Conservation (phyloP, 2,329 filamentous ascomycete genomes). For the Esteya vermicola region DNA sequence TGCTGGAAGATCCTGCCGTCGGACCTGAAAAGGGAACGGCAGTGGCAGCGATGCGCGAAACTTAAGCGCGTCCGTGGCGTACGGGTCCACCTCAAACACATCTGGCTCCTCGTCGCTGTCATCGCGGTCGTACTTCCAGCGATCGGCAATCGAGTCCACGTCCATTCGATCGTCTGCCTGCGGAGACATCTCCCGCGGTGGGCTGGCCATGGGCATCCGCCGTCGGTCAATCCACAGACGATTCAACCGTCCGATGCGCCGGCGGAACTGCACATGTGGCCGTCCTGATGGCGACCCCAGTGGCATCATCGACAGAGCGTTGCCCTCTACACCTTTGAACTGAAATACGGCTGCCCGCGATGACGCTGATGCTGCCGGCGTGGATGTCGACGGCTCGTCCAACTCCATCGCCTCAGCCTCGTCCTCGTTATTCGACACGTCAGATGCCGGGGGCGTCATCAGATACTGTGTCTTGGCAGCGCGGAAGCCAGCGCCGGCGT, state of each 20-base stretch:
- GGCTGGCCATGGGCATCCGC: slow-evolving; percentile 45
- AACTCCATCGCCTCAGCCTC: slow-evolving; percentile 33
- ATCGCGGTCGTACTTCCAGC: slow-evolving; percentile 80
- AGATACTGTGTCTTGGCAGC: slow-evolving; percentile 58
- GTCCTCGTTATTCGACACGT: slow-evolving; percentile 30
- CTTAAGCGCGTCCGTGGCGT: slow-evolving; percentile 42
- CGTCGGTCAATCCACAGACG: slow-evolving; percentile 81
- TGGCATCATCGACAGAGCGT: no score
- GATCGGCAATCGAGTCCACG: slow-evolving; percentile 33
- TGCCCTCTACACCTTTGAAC: slow-evolving; percentile 26
- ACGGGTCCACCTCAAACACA: slow-evolving; percentile 63
- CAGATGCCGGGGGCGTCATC: slow-evolving; percentile 48
- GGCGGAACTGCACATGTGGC: slow-evolving; percentile 54
- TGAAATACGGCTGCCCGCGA: slow-evolving; percentile 32
- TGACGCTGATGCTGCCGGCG: no score
- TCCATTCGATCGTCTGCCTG: slow-evolving; percentile 2
- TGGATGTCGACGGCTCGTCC: slow-evolving; percentile 25
- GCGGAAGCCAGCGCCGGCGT: slow-evolving; percentile 49
- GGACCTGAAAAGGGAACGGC: slow-evolving; percentile 13
- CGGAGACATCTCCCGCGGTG: slow-evolving; percentile 22
- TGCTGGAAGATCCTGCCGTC: slow-evolving; percentile 4
- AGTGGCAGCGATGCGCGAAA: slow-evolving; percentile 46
- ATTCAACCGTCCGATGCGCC: slow-evolving; percentile 71
- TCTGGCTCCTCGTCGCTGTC: slow-evolving; percentile 68
- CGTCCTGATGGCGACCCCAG: no score